Base-by-base conservation (phyloP, 1,284 basidiomycete genomes). In the Rhodotorula sp. region DNA sequence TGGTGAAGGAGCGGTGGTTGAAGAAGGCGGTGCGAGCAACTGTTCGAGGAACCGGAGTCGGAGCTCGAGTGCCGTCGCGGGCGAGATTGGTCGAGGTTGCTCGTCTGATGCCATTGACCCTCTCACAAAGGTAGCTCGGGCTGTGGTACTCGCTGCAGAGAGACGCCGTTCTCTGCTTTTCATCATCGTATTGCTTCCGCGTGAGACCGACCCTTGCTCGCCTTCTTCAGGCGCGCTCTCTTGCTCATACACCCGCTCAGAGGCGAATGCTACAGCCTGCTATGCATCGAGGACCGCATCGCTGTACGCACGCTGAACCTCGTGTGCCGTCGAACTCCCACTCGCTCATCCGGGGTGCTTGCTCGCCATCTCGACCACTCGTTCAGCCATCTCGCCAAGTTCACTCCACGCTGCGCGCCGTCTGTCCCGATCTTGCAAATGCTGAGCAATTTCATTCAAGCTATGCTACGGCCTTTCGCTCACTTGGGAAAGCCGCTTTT, bases 11-110 rank as follows among this genome's bases (percentile, higher is more conserved):
- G 10, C 1, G 55, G 33, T 22, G 29, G 33, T 24, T 22, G 72
- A 29, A 1, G 61, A n/a, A 24, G 55, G 24, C 29, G 49, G 54
- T 56, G 45, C n/a, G 61, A 75, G 62, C 46, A 79, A 69, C 20
- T 70, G 63, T 58, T 78, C 77, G 66, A 79, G 74, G 57, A 77
- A 74, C 33, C 76, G 68, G 42, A 79, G 64, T 26, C 78, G 74
- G 8, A 79, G 68, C 44, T 77, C 75, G 49, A 79, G 67, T 2
- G 77, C 72, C n/a, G 77, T 70, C 0, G 46, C 15, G 0, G 71
- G 68, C 3, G 71, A 65, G 45, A 71, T 37, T 1, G 22, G 10
- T 12, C 6, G 55, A 8, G 68, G 33, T 42, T 18, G 17, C 6
- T n/a, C 26, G 17, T 29, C 48, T 46, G n/a, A 1, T 24, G 15